phyloP scores from a whole-genome alignment of 2,329 filamentous ascomycete species.

The Salinomyces thailandicus region DNA sequence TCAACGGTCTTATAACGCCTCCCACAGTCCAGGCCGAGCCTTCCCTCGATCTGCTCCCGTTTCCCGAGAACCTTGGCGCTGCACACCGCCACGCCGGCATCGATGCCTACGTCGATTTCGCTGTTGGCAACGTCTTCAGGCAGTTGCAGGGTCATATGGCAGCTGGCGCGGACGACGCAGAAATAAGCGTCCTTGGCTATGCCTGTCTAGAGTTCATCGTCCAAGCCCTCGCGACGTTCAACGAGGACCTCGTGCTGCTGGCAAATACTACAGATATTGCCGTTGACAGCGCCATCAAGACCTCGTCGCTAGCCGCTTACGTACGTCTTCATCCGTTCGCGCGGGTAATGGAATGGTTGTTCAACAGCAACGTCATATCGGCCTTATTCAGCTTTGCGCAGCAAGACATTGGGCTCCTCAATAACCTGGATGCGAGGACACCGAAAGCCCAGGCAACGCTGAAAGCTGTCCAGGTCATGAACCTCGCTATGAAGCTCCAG shows the following conservation, averaged over 20 bases:
- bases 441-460: constrained; percentile 71
- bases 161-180: constrained; percentile 49
- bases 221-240: constrained; percentile 73
- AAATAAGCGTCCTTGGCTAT: constrained; percentile 58
- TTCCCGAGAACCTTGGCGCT: constrained; percentile 74
- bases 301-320: constrained; percentile 68
- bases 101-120: constrained; percentile 86
- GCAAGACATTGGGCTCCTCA: constrained; percentile 62
- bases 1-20: constrained; percentile 62
- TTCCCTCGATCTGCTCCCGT: constrained; percentile 63
- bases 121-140: constrained; percentile 59
- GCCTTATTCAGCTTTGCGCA: constrained; percentile 70
- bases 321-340: constrained; percentile 84
- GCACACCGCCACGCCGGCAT: constrained; percentile 74
- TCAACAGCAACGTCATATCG: constrained; percentile 78
- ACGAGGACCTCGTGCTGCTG: constrained; percentile 82
- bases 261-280: constrained; percentile 66
- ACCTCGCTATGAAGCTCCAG: constrained; percentile 73
- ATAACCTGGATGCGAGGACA: constrained; percentile 63
- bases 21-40: constrained; percentile 50
- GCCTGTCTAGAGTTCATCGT: constrained; percentile 77
- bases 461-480: constrained; percentile 72
- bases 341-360: constrained; percentile 95
- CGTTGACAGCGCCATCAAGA: constrained; percentile 63
- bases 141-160: constrained; percentile 51